These are phyloP conservation scores for Phaffia australis DNA, from an alignment of 768 basidiomycete genomes.

Conservation along the genomic window DNA sequence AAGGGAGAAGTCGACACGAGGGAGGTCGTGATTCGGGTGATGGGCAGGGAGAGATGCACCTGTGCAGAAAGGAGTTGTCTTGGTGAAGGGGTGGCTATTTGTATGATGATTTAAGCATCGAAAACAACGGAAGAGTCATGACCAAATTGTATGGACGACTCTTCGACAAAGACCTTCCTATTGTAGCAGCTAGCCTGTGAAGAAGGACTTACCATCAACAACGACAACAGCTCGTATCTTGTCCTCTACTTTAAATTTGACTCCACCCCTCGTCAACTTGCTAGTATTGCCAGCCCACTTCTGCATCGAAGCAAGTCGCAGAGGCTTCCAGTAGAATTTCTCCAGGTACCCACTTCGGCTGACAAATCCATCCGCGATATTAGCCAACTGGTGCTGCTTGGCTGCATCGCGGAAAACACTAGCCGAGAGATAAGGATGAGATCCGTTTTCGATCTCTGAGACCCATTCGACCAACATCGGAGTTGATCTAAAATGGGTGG, in stretches of 20 bases:
- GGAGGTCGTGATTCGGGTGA: constrained; percentile 33
- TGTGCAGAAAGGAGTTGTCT: constrained; percentile 58
- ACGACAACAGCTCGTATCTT: constrained; percentile 59
- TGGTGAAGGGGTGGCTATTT: constrained; percentile 46
- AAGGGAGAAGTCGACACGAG: constrained; percentile 58
- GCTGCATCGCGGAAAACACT: constrained; percentile 35
- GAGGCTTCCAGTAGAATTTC: constrained; percentile 58
- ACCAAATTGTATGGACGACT: not conserved
- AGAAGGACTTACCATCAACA: constrained; percentile 51
- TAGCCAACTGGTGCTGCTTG: constrained; percentile 65
- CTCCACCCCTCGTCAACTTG: not conserved
- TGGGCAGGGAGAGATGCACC: constrained; percentile 39
- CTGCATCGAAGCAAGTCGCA: constrained; percentile 50
- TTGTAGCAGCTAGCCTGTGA: constrained; percentile 5
- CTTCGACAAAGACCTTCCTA: too few relatives aligned
- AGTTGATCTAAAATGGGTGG: not conserved
- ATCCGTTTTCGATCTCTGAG: not conserved
- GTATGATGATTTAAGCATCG: constrained; percentile 44
- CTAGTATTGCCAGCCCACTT: constrained; percentile 38
- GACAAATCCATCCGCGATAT: constrained; percentile 59
- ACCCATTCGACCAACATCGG: not conserved
- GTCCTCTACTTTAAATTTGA: constrained; percentile 39
- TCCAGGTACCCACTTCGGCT: constrained; percentile 78
- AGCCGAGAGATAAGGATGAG: constrained; percentile 14
- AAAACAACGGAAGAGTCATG: constrained; percentile 2